A percentile compares a stretch with the other conserved stretches of the same genome.
Evolutionary conservation across 345 rosid genomes (phyloP).

Genomic region (Passiflora organensis): DNA sequence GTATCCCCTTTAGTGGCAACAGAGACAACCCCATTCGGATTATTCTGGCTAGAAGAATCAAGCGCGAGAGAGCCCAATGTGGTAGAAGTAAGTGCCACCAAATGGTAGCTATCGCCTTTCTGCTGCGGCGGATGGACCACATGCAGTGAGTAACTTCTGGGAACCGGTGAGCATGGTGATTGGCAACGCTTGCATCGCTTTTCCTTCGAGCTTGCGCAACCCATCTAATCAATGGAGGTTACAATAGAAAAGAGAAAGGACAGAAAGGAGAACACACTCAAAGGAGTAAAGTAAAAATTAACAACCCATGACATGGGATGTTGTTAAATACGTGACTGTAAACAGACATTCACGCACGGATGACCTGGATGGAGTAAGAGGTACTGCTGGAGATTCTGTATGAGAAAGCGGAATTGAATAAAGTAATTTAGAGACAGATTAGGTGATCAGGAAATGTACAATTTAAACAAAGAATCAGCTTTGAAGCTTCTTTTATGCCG

Average conservation of each 20-base stretch:
- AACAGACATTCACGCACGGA: neutral
- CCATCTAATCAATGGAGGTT: slow-evolving; percentile 42
- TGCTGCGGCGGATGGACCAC: slow-evolving; percentile 54
- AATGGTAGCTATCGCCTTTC: slow-evolving; percentile 59
- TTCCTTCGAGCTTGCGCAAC: slow-evolving; percentile 78
- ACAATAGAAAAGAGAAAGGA: neutral
- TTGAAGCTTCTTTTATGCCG: neutral
- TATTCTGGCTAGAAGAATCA: slow-evolving; percentile 29
- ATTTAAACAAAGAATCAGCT: neutral
- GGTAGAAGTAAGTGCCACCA: slow-evolving; percentile 68
- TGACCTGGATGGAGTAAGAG: slow-evolving; percentile 23
- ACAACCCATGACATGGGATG: neutral
- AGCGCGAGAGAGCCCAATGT: slow-evolving; percentile 69
- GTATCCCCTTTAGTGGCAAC: slow-evolving; percentile 5
- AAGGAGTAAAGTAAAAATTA: neutral
- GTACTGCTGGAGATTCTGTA: slow-evolving; percentile 9
- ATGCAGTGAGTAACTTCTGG: slow-evolving; percentile 63
- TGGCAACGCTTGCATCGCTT: slow-evolving; percentile 72
- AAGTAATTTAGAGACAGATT: neutral
- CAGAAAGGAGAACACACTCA: too few species aligned
- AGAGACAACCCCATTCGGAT: slow-evolving; percentile 10
- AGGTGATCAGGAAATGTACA: neutral
- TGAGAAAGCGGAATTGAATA: neutral
- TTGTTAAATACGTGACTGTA: too few species aligned
- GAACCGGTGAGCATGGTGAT: slow-evolving; percentile 54